Base-by-base conservation (phyloP, 352 stramenopile species). In the Pythium coloratum region DNA sequence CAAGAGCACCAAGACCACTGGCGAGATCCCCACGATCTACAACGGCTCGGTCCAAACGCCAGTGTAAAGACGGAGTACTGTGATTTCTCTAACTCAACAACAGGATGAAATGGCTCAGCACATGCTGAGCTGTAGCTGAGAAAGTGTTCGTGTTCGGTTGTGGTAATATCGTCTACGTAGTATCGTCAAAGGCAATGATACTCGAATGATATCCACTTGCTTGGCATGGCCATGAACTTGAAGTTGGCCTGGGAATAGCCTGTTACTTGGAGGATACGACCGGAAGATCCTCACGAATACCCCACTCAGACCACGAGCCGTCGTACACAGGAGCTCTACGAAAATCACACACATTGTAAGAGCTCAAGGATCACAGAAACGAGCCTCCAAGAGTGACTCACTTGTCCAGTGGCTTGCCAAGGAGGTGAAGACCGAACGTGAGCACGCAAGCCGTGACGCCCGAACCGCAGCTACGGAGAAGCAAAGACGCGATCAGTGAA, bases 291-390 rank as follows among this genome's bases (percentile, higher is more conserved):
- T 81, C 71, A 60, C 78, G 78, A 40, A 82, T 58, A 32, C 84
- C 88, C 85, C 88, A 97, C 67, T 97, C 91, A 6, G 86, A 87
- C 89, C 89, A 97, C 44, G 84, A 95, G 10, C 91, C 92, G 58
- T 98, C 92, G 73, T 97, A 98, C 34, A 98, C 85, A 2, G 82
- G 75, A 33, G 75, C 72, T 34, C 84, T 94, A 46, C 14, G 68
- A 8, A 50, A 14, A 64, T 40, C 33, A 53, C 20, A 56, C 2
- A 68, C 6, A 67, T 33, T 2, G 36, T 42, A 7, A 42, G 36
- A 24, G 20, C 20, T 24, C 20, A 24, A 24, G 20, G 20, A 24
- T 24, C 20, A 24, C 20, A 24, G 20, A 24, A 24, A 24, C 20
- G 20, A 24, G 20, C 20, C 20, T 24, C 20, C 36, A 42, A 42